A percentile compares a stretch with the other conserved stretches of the same genome.
Evolutionary conservation across 345 rosid species (phyloP).

Genomic region (Citrus cavaleriei): DNA sequence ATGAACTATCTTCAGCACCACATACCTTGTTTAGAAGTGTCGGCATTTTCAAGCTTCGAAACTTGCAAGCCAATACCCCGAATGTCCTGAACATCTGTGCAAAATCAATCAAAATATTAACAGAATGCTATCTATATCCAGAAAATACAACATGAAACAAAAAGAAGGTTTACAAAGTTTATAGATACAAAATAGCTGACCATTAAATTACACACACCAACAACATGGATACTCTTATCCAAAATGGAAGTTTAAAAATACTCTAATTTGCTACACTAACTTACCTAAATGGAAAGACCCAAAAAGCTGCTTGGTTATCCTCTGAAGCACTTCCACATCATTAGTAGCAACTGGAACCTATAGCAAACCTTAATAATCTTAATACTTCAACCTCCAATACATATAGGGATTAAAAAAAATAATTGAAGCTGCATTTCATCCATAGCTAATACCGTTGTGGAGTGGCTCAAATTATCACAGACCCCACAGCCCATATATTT

Average conservation of each 20-base stretch:
- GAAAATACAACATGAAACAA: not conserved
- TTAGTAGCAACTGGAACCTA: conserved; percentile 85
- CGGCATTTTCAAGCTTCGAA: conserved; percentile 75
- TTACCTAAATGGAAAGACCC: conserved; percentile 68
- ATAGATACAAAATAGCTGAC: not conserved
- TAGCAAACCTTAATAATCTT: not conserved
- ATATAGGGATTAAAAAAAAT: not conserved
- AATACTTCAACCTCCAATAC: conserved; percentile 2
- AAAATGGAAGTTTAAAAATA: not conserved
- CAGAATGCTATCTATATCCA: not conserved
- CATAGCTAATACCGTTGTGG: conserved; percentile 52
- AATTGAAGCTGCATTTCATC: not conserved
- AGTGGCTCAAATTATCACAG: conserved; percentile 86
- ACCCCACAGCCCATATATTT: conserved; percentile 93
- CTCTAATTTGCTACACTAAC: conserved; percentile 14
- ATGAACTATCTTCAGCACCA: conserved; percentile 13
- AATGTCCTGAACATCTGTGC: conserved; percentile 70
- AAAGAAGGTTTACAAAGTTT: not conserved
- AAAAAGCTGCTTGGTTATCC: conserved; percentile 75
- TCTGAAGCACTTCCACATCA: conserved; percentile 71
- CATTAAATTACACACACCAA: not conserved
- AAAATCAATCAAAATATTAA: conserved; percentile 5
- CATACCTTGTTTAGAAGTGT: conserved; percentile 57
- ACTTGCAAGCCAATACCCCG: conserved; percentile 98
- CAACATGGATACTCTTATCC: not conserved